Evolutionary conservation across 495 filamentous ascomycete species (phyloP).

Genomic region (Penicillium pancosmium): DNA sequence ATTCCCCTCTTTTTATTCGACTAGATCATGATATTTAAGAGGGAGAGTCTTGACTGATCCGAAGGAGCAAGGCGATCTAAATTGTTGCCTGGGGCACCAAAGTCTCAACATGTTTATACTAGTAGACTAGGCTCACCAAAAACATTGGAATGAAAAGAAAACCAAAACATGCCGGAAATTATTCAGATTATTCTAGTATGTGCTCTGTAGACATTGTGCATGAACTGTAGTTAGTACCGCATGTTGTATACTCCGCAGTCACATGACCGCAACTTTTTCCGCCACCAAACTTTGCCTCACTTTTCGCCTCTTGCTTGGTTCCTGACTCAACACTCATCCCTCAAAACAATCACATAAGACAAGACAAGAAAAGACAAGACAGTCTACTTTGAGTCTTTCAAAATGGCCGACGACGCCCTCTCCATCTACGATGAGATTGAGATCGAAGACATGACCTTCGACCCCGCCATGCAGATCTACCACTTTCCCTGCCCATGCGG

Average conservation of each 20-base stretch:
- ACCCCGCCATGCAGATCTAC: conserved; percentile 80
- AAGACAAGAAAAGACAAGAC: conserved; percentile 5
- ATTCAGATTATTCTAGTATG: too few relatives aligned
- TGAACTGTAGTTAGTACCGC: too few relatives aligned
- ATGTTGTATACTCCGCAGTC: conserved; percentile 23
- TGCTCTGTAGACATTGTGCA: neutral
- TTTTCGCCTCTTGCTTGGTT: neutral
- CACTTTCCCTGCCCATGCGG: conserved; percentile 97
- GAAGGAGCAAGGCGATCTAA: too few relatives aligned
- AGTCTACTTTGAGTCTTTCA: conserved; percentile 8
- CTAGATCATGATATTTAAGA: too few relatives aligned
- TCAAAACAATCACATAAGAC: neutral
- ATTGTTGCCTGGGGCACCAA: too few relatives aligned
- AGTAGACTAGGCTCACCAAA: too few relatives aligned
- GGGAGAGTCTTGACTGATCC: too few relatives aligned
- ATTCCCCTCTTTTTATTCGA: too few relatives aligned
- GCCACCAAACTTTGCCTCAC: conserved; percentile 28
- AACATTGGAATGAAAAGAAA: too few relatives aligned
- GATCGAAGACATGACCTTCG: conserved; percentile 98
- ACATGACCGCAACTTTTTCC: conserved; percentile 30
- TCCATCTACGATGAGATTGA: conserved; percentile 98
- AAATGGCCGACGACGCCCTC: conserved; percentile 68
- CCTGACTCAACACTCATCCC: neutral
- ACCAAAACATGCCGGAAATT: too few relatives aligned
- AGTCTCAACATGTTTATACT: too few relatives aligned